Conservation (phyloP, 495 filamentous ascomycete species). For the Penicillium bovifimosum region DNA sequence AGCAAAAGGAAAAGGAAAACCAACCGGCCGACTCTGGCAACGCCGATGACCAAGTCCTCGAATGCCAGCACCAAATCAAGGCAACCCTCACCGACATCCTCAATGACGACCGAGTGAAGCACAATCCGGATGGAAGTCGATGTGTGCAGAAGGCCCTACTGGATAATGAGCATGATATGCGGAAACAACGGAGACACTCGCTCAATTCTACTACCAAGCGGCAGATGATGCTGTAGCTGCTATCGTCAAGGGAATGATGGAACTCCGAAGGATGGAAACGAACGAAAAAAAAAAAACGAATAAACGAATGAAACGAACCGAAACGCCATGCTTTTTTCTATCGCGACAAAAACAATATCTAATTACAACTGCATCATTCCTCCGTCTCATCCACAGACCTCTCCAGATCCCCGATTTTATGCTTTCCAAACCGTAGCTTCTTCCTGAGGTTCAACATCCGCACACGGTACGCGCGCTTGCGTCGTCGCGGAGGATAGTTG, state of each 20-base stretch:
- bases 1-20: not conserved
- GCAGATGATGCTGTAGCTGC: not conserved
- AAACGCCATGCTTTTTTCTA: not conserved
- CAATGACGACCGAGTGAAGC: conserved; percentile 6
- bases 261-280: not conserved
- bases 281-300: no score
- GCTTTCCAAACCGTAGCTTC: not conserved
- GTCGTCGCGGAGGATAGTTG: conserved; percentile 17
- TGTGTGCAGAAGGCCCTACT: not conserved
- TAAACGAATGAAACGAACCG: no score
- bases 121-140: conserved; percentile 1
- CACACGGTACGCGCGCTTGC: conserved; percentile 6
- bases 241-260: not conserved
- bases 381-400: not conserved
- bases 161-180: conserved; percentile 2
- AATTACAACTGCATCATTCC: not conserved
- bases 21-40: not conserved
- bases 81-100: conserved; percentile 7
- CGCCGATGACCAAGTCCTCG: not conserved
- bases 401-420: not conserved
- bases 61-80: conserved; percentile 3
- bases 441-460: not conserved
- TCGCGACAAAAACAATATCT: not conserved
- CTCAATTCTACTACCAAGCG: not conserved
- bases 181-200: not conserved